Evolutionary conservation across 192 early-diverging fungal genomes (phyloP).

Genomic region (Coemansia aciculifera): DNA sequence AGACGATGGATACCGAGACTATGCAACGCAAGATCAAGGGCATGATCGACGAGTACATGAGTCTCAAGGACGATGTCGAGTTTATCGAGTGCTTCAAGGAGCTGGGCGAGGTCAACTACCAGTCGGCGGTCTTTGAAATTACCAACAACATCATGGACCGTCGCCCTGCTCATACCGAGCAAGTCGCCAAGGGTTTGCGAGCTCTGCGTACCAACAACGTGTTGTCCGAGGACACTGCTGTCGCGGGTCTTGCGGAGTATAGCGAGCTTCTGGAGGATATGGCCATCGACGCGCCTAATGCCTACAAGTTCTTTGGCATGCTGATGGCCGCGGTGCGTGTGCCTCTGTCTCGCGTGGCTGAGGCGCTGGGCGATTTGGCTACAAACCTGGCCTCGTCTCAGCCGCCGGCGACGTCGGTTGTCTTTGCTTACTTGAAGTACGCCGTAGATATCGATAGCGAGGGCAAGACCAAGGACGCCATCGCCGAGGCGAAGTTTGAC

Average conservation of each 20-base stretch:
- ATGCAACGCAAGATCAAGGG: slow-evolving; percentile 56
- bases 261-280: slow-evolving; percentile 70
- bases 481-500: slow-evolving; percentile 48
- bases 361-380: slow-evolving; percentile 48
- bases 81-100: slow-evolving; percentile 70
- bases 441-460: slow-evolving; percentile 22
- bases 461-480: slow-evolving; percentile 24
- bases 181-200: slow-evolving; percentile 56
- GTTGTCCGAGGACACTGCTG: slow-evolving; percentile 55
- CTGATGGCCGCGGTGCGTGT: slow-evolving; percentile 60
- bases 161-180: slow-evolving; percentile 57
- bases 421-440: slow-evolving; percentile 42
- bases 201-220: slow-evolving; percentile 48
- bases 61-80: slow-evolving; percentile 61
- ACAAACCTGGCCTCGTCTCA: slow-evolving; percentile 26
- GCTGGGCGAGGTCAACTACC: slow-evolving; percentile 60
- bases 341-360: slow-evolving; percentile 50
- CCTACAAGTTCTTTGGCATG: slow-evolving; percentile 64
- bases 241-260: slow-evolving; percentile 57
- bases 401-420: slow-evolving; percentile 28
- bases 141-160: slow-evolving; percentile 67
- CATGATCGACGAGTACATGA: slow-evolving; percentile 64
- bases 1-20: slow-evolving; percentile 55
- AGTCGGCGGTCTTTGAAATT: slow-evolving; percentile 58
- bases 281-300: slow-evolving; percentile 69